phyloP scores from a whole-genome alignment of 2,329 filamentous ascomycete species.

The Lachnellula subtilissima region DNA sequence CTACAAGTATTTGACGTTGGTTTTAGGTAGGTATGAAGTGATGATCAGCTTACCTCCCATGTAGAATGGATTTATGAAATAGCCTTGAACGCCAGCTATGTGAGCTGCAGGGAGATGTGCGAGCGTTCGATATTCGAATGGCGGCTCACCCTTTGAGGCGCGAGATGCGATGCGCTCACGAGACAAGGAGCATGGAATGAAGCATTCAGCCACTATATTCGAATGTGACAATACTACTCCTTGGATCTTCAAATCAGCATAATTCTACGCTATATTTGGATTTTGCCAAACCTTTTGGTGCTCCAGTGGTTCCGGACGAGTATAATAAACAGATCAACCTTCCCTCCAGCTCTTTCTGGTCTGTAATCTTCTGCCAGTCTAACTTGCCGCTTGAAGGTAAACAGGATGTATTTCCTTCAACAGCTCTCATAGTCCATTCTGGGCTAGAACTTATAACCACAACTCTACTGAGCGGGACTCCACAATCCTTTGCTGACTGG shows the following conservation, averaged over 20 bases:
- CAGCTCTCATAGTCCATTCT: slow-evolving; percentile 32
- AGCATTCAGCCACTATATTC: slow-evolving; percentile 39
- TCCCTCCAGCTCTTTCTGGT: slow-evolving; percentile 41
- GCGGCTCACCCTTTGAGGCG: slow-evolving; percentile 14
- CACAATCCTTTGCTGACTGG: slow-evolving; percentile 45
- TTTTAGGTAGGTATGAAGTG: background rate
- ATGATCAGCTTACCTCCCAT: slow-evolving; percentile 33
- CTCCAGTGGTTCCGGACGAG: slow-evolving; percentile 72
- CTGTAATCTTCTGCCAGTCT: slow-evolving; percentile 50
- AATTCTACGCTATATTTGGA: background rate
- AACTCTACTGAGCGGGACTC: slow-evolving; percentile 42
- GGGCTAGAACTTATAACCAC: slow-evolving; percentile 43
- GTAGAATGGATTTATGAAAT: slow-evolving; percentile 42
- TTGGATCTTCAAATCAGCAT: background rate
- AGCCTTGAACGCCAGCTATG: slow-evolving; percentile 44
- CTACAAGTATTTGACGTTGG: background rate
- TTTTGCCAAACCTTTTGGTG: slow-evolving; percentile 66
- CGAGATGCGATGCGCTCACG: slow-evolving; percentile 25
- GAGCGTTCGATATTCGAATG: slow-evolving; percentile 37
- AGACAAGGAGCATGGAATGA: slow-evolving; percentile 31
- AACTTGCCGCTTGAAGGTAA: slow-evolving; percentile 36
- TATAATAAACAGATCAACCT: slow-evolving; percentile 70
- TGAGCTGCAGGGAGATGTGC: slow-evolving; percentile 44
- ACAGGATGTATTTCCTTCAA: slow-evolving; percentile 30
- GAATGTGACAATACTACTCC: slow-evolving; percentile 39